These are phyloP conservation scores for Trifolium fragiferum DNA, from an alignment of 306 rosid genomes.

Conservation along the genomic window DNA sequence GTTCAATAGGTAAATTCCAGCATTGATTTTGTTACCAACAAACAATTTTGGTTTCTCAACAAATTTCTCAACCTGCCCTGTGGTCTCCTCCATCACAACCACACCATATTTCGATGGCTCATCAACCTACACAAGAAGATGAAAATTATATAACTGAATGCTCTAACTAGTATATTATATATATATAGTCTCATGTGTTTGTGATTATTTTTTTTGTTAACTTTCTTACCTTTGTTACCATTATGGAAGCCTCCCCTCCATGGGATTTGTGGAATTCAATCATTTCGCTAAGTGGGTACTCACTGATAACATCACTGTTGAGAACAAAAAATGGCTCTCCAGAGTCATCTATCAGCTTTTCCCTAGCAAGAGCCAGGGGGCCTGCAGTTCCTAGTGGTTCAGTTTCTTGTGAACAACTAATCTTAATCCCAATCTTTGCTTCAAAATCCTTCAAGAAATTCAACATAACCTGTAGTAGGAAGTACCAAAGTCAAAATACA, in stretches of 20 bases:
- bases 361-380: slow-evolving; percentile 99
- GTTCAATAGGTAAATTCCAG: slow-evolving; percentile 88
- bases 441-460: slow-evolving; percentile 95
- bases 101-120: slow-evolving; percentile 99
- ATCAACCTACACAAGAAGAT: slow-evolving; percentile 73
- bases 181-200: slow-evolving; percentile 4
- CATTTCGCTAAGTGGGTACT: slow-evolving; percentile 92
- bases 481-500: slow-evolving; percentile 26
- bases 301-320: slow-evolving; percentile 98
- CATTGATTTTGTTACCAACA: slow-evolving; percentile 99
- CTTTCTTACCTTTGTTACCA: slow-evolving; percentile 91
- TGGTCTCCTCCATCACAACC: slow-evolving; percentile 85
- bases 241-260: slow-evolving; percentile 98
- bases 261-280: slow-evolving; percentile 86
- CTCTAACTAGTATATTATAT: slow-evolving; percentile 11
- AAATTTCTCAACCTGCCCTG: slow-evolving; percentile 92
- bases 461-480: slow-evolving; percentile 81
- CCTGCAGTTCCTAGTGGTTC: slow-evolving; percentile 99
- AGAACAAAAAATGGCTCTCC: slow-evolving; percentile 98
- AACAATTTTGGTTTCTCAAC: slow-evolving; percentile 96
- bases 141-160: slow-evolving; percentile 28
- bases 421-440: slow-evolving; percentile 86
- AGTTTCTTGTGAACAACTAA: slow-evolving; percentile 99
- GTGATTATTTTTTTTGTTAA: slow-evolving; percentile 3
- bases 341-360: slow-evolving; percentile 78